Evolutionary conservation across 1,139 yeast species (phyloP).

Genomic region (Scheffersomyces segobiensis): DNA sequence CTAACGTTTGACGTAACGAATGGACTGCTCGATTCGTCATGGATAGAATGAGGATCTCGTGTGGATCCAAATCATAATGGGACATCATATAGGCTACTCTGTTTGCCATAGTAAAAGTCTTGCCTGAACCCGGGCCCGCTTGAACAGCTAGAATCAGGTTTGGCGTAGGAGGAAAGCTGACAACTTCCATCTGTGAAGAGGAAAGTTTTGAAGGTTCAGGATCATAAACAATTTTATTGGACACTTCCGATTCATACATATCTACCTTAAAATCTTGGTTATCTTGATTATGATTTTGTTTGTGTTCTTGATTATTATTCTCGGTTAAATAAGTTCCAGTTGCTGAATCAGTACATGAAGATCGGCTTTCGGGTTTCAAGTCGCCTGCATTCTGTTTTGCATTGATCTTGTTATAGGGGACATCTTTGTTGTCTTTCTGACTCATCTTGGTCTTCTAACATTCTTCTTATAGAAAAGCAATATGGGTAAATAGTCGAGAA

Average conservation of each 20-base stretch:
- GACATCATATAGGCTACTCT: constrained; percentile 52
- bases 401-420: background rate
- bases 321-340: background rate
- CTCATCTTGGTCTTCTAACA: background rate
- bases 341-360: background rate
- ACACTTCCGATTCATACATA: too few species aligned
- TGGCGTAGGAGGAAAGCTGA: constrained; percentile 33
- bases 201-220: constrained; percentile 10
- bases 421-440: background rate
- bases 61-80: constrained; percentile 42
- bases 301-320: background rate
- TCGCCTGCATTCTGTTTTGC: background rate
- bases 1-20: constrained; percentile 44
- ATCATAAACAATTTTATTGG: too few species aligned
- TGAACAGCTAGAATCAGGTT: constrained; percentile 47
- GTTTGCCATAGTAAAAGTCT: constrained; percentile 60
- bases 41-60: constrained; percentile 60
- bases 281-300: background rate
- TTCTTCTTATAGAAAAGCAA: background rate
- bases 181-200: constrained; percentile 35
- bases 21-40: constrained; percentile 72
- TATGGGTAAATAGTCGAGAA: too few species aligned
- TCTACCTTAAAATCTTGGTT: background rate
- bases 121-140: constrained; percentile 82
- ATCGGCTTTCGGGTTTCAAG: background rate